Evolutionary conservation across 1,284 basidiomycete genomes (phyloP), one percentile per base, ranked within the genome.

Genomic region (Rhodotorula sp.): DNA sequence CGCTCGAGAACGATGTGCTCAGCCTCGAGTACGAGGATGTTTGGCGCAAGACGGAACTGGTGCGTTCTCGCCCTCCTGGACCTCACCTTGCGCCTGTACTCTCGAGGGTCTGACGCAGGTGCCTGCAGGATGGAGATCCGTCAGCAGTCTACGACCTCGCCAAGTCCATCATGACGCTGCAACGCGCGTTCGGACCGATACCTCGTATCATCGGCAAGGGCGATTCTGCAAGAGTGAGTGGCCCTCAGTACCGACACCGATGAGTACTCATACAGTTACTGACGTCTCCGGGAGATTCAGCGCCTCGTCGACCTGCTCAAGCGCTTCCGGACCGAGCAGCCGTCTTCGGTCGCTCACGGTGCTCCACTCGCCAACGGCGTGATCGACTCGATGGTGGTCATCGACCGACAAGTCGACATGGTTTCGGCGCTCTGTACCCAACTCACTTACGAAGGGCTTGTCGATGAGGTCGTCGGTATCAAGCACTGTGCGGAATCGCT

Each of bases 401-500:
- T 99, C 68, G 97, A 99, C 81, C 87, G 97, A 64, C 87, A 89
- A 58, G 89, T 92, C n/a, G 97, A 99, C 80, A 91, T 97, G 89
- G 89, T 97, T 65, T 97, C 96, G 0, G 94, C 96, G 1, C 85
- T 99, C 66, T 88, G 96, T 60, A 99, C 96, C 1, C 96, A 99
- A 79, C 84, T 99, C 67, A 99, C 97, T 0, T 99, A 98, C 79
- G 90, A 97, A 80, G 97, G 97, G 23, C 88, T 99, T 58, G 86
- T 98, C n/a, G 96, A 99, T 79, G 97, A 99, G 80, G 84, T 93
- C 57, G 84, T 97, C 59, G 92, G 92, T 2, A 90, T 99, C 74
- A 90, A 87, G 81, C 93, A 97, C 78, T 90, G 94, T 92, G 76
- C 67, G 89, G 21, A 23, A 18, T 81, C 12, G 23, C 43, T 48